Base-by-base conservation (phyloP, 257 asterid genomes). In the Plantago elongata region DNA sequence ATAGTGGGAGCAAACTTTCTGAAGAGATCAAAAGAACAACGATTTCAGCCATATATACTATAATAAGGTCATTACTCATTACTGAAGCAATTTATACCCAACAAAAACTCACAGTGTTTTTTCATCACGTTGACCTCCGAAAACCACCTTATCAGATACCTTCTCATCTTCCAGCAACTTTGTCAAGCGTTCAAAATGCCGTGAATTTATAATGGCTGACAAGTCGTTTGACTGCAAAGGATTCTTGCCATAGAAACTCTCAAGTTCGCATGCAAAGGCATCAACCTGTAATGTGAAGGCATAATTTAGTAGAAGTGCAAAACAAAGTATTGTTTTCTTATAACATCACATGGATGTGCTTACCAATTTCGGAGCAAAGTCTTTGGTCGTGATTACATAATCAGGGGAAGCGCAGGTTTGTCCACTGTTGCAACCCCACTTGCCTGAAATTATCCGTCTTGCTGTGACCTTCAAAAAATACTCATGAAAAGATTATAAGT, bases 351-450 rank as follows among this genome's bases (percentile, higher is more conserved):
- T 54, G 34, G 45, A 59, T 51, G 27, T 45, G 42, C 76, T 61
- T 70, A 92, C 99, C 87, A 92, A 16, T 61, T 76, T 68, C n/a
- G 86, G 54, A 57, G 90, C 97, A 75, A 15, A 75, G 9, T 68
- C 87, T 72, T 81, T 83, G 13, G 96, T 81, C 7, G 99, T 92
- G 54, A 92, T 51, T 34, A 80, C 13, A 61, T 92, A 92, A 84
- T 92, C 99, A 29, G 97, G 95, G 34, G 99, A 71, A 64, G 86
- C 58, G 43, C 97, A 92, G 37, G 99, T 85, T 77, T 92, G 99
- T 66, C 99, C 99, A 29, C 76, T 88, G 78, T 89, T 92, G 76
- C 93, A 72, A 65, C 90, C 96, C 97, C 97, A 92, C 73, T 92
- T 92, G 65, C 97, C 99, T 22, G 88, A 81, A 70, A 83, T 80